phyloP scores from a whole-genome alignment of 148 eudicot species.

The Rhododendron griersonianum region DNA sequence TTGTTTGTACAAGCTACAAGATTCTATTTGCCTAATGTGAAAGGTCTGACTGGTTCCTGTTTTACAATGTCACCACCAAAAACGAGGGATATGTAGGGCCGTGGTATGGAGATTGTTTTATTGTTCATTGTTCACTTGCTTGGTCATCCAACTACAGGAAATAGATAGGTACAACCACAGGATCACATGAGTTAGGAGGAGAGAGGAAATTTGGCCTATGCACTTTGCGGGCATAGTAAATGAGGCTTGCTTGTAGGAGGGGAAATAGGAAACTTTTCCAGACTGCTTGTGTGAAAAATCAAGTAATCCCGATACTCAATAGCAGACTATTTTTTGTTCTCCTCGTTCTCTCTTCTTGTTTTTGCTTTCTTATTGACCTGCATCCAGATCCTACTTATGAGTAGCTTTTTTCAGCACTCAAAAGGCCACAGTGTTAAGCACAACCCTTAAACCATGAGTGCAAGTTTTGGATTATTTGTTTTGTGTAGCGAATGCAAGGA shows the following conservation, averaged over 20 bases:
- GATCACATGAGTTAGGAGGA: not conserved
- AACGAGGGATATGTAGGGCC: not conserved
- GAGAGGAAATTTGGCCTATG: not conserved
- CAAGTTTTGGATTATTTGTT: not conserved
- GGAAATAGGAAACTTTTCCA: not conserved
- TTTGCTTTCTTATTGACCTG: not conserved
- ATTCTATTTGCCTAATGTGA: not conserved
- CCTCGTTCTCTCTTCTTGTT: not conserved
- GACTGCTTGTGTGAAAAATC: not conserved
- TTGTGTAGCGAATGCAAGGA: not conserved
- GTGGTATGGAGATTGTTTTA: not conserved
- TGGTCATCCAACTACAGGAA: not conserved
- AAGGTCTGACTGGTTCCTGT: not conserved
- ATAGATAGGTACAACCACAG: not conserved
- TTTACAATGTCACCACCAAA: not conserved
- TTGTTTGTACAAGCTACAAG: not conserved
- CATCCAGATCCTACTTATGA: not conserved
- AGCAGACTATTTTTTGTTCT: not conserved
- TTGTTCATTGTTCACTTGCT: not conserved
- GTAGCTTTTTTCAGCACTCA: not conserved
- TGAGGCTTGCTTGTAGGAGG: not conserved
- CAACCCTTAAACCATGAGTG: not conserved
- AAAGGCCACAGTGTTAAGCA: not conserved
- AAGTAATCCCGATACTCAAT: not conserved
- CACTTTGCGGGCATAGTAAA: not conserved